phyloP scores from a whole-genome alignment of 73 alveolate genomes.

The Uronychia setigera region DNA sequence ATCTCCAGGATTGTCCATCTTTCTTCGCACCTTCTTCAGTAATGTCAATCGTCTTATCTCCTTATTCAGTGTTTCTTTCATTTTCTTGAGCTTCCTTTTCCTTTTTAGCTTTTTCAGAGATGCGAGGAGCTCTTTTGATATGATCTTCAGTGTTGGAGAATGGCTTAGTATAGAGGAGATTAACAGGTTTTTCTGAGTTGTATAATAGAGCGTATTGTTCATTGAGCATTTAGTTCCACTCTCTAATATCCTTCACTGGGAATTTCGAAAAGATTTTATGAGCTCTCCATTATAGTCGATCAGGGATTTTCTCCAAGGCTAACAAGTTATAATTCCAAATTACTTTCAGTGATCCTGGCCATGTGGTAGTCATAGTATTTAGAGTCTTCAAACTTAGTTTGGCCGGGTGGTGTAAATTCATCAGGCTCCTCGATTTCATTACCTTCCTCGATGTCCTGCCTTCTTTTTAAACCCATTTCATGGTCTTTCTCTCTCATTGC shows the following conservation, averaged over 20 bases:
- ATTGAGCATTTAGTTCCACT: slow-evolving; percentile 57
- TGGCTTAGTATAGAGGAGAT: slow-evolving; percentile 53
- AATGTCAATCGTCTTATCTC: background rate
- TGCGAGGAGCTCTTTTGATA: slow-evolving; percentile 27
- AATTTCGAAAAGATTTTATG: slow-evolving; percentile 61
- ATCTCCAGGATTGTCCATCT: slow-evolving; percentile 15
- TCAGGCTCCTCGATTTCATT: slow-evolving; percentile 16
- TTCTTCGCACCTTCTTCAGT: slow-evolving; percentile 7
- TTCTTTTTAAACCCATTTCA: slow-evolving; percentile 11
- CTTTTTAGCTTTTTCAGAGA: slow-evolving; percentile 16
- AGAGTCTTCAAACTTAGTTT: background rate
- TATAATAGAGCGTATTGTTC: slow-evolving; percentile 40
- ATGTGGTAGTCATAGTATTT: background rate
- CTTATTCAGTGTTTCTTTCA: background rate
- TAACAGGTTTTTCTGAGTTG: slow-evolving; percentile 71
- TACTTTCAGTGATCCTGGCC: background rate
- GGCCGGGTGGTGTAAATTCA: background rate
- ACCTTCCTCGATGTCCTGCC: slow-evolving; percentile 1
- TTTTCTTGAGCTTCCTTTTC: background rate
- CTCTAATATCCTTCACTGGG: slow-evolving; percentile 31
- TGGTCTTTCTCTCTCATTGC: too few relatives aligned
- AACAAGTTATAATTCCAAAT: background rate
- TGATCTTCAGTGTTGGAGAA: slow-evolving; percentile 63
- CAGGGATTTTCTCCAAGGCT: slow-evolving; percentile 57
- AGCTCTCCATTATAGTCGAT: slow-evolving; percentile 46